Evolutionary conservation across 129 eudicot species (phyloP), one percentile per base, ranked within the genome.

Genomic region (Tagetes erecta): DNA sequence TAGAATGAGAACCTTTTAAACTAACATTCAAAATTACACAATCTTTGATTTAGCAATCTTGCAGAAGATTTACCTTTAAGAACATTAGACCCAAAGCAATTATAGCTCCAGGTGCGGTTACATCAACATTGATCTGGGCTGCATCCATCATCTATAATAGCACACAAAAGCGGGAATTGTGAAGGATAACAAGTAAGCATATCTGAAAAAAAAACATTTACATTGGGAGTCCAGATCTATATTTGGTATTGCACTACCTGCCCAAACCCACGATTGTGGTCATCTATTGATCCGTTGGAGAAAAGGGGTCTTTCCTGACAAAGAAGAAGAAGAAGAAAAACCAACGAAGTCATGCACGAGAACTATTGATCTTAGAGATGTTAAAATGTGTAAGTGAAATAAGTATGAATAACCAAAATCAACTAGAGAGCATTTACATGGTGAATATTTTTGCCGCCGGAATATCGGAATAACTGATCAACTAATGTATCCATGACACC

Each of bases 71-170:
- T 84, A 93, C 98, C 96, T 94, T 94, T 77, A 94, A 74, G 80
- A 74, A 94, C 89, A 94, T 84, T 64, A 94, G 82, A 52, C 93
- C 89, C 57, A 94, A 78, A 80, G 98, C 97, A 70, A 94, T 85
- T 66, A 86, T 87, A 67, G 98, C 97, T 66, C 97, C 98, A 67
- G 98, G 98, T 67, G 98, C 97, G 67, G 98, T 94, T 58, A 94
- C 98, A 77, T 94, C 98, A 75, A 94, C 83, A 67, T 94, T 94
- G 65, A 94, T 80, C 49, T 81, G 83, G 39, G 78, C 81, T 78
- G 91, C 96, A 76, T 94, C 98, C 84, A 82, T 74, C 77, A 86
- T 77, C 98, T 93, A 75, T 52, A 31, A 69, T 41, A 51, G 38
- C 55, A 66, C 80, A 72, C 41, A 74, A 67, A n/a, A 58, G 44